Percentiles rank a stretch among this genome's conserved stretches.
These are phyloP conservation scores for Fusarium sp. DNA, from an alignment of 2,329 filamentous ascomycete genomes.

Conservation along the genomic window DNA sequence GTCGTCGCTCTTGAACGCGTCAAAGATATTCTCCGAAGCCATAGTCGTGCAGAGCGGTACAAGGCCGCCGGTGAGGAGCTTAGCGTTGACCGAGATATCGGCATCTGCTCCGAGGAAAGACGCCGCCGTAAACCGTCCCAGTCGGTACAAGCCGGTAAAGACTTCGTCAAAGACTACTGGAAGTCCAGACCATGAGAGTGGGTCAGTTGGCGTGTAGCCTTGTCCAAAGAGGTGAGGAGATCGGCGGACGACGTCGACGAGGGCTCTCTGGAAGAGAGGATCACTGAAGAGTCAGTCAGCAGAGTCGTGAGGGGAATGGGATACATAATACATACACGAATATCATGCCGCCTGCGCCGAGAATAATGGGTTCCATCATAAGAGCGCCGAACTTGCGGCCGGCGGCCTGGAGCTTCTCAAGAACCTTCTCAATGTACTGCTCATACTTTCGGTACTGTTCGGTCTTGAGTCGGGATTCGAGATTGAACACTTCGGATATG, in stretches of 20 bases:
- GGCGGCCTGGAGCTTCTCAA: constrained; percentile 63
- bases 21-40: constrained; percentile 78
- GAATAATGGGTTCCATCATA: constrained; percentile 81
- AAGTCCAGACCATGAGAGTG: constrained; percentile 73
- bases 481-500: constrained; percentile 69
- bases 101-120: constrained; percentile 75
- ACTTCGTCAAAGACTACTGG: constrained; percentile 88
- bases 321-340: constrained; percentile 73
- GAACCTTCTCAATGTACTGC: constrained; percentile 64
- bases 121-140: constrained; percentile 77
- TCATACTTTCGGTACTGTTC: constrained; percentile 65
- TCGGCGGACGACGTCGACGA: constrained; percentile 73
- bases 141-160: constrained; percentile 85
- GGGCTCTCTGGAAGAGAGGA: constrained; percentile 80
- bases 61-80: constrained; percentile 83
- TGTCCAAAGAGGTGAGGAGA: constrained; percentile 65
- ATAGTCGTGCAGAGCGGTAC: constrained; percentile 81
- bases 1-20: constrained; percentile 74
- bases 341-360: constrained; percentile 86
- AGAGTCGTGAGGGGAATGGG: neutral
- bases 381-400: constrained; percentile 79
- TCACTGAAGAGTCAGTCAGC: constrained; percentile 62
- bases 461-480: constrained; percentile 59
- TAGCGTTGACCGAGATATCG: constrained; percentile 84
- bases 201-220: constrained; percentile 18